These are phyloP conservation scores for Exophiala calicioides DNA, from an alignment of 2,329 filamentous ascomycete species.

Conservation along the genomic window DNA sequence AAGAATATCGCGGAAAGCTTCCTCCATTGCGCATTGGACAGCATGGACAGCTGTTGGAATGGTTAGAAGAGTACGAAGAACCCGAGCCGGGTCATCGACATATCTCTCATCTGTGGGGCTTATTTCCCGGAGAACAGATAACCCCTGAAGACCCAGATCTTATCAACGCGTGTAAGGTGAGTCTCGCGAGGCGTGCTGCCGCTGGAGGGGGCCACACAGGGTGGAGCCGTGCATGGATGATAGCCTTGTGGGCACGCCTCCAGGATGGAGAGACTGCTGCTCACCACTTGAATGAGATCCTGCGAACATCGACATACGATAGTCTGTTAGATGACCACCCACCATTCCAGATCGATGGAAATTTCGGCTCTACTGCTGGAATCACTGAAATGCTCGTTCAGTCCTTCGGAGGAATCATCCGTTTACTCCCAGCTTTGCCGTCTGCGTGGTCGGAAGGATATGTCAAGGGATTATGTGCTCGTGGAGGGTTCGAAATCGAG, in stretches of 20 bases:
- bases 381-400: constrained; percentile 51
- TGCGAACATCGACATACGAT: constrained; percentile 45
- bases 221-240: constrained; percentile 55
- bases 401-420: constrained; percentile 28
- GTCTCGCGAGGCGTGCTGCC: too few species aligned
- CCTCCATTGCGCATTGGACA: background rate
- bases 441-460: constrained; percentile 5
- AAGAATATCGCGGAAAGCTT: background rate
- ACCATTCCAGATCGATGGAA: constrained; percentile 55
- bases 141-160: too few species aligned
- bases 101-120: too few species aligned
- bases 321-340: constrained; percentile 51
- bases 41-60: constrained; percentile 1
- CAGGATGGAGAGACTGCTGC: constrained; percentile 41
- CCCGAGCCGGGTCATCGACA: constrained; percentile 1
- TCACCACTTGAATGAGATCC: constrained; percentile 42
- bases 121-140: too few species aligned
- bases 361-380: constrained; percentile 52
- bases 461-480: constrained; percentile 1
- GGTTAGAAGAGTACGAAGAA: constrained; percentile 3
- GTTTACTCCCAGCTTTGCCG: constrained; percentile 4
- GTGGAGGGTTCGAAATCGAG: constrained; percentile 8
- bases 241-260: constrained; percentile 53
- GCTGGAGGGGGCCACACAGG: constrained; percentile 53
- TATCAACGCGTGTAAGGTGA: too few species aligned